These are phyloP conservation scores for Aaosphaeria arxii DNA, from an alignment of 2,329 filamentous ascomycete genomes.

Conservation along the genomic window DNA sequence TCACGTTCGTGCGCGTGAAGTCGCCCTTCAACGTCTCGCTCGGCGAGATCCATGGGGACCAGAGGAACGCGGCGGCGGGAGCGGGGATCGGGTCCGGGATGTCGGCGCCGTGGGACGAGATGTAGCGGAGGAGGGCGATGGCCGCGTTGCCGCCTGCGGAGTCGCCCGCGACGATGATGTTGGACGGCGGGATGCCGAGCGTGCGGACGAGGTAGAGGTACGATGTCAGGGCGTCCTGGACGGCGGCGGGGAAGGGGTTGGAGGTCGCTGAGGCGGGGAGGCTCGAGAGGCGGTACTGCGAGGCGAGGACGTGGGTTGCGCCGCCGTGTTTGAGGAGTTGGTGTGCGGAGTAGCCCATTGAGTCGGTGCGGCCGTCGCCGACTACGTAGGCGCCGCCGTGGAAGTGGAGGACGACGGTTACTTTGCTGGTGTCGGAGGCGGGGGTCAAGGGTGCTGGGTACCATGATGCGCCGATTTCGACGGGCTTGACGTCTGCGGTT, in stretches of 20 bases:
- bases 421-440: slow-evolving; percentile 9
- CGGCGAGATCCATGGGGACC: slow-evolving; percentile 45
- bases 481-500: slow-evolving; percentile 34
- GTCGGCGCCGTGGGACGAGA: slow-evolving; percentile 39
- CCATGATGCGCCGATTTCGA: slow-evolving; percentile 42
- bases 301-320: slow-evolving; percentile 41
- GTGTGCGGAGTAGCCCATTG: slow-evolving; percentile 26
- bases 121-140: slow-evolving; percentile 46
- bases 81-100: slow-evolving; percentile 33
- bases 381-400: slow-evolving; percentile 51
- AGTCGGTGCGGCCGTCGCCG: slow-evolving; percentile 40
- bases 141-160: slow-evolving; percentile 50
- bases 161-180: slow-evolving; percentile 49
- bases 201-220: slow-evolving; percentile 47
- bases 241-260: slow-evolving; percentile 50
- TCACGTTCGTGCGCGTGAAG: slow-evolving; percentile 25
- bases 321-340: slow-evolving; percentile 37
- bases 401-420: slow-evolving; percentile 44
- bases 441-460: slow-evolving; percentile 30
- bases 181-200: slow-evolving; percentile 36
- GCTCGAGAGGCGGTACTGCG: slow-evolving; percentile 49
- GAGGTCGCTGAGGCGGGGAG: slow-evolving; percentile 32
- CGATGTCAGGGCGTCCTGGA: slow-evolving; percentile 49
- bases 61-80: slow-evolving; percentile 41
- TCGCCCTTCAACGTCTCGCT: slow-evolving; percentile 19